Conservation (phyloP, 2,329 filamentous ascomycete species). For the Exophiala phaeomuriformis region DNA sequence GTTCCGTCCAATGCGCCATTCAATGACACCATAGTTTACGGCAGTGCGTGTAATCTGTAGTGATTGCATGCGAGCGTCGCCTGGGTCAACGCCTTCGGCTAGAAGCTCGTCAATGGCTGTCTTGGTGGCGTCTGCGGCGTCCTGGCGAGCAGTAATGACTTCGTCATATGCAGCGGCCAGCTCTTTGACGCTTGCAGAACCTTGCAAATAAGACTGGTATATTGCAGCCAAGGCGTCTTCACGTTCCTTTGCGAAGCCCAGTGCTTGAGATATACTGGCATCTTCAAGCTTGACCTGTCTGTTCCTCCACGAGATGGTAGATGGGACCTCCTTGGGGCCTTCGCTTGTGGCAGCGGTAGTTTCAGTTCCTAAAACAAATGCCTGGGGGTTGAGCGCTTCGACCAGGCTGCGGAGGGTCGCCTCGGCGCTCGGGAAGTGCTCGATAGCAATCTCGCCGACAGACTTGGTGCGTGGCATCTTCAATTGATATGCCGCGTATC, state of each 20-base stretch:
- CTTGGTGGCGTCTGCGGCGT: slow-evolving; percentile 88
- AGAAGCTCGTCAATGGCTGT: slow-evolving; percentile 84
- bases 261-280: slow-evolving; percentile 77
- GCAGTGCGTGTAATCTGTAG: slow-evolving; percentile 87
- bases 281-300: slow-evolving; percentile 85
- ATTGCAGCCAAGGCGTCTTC: slow-evolving; percentile 43
- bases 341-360: slow-evolving; percentile 43
- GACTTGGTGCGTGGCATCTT: slow-evolving; percentile 79
- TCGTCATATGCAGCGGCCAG: slow-evolving; percentile 84
- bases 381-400: slow-evolving; percentile 60
- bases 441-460: slow-evolving; percentile 68
- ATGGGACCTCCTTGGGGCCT: slow-evolving; percentile 50
- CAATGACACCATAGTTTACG: slow-evolving; percentile 88
- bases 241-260: slow-evolving; percentile 59
- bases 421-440: slow-evolving; percentile 61
- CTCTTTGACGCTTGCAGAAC: slow-evolving; percentile 50
- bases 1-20: slow-evolving; percentile 91
- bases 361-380: slow-evolving; percentile 49
- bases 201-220: slow-evolving; percentile 14
- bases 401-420: slow-evolving; percentile 57
- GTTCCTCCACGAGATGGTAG: slow-evolving; percentile 76
- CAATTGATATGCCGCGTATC: slow-evolving; percentile 88
- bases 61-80: slow-evolving; percentile 82
- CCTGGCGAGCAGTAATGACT: slow-evolving; percentile 81
- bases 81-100: slow-evolving; percentile 73